These are phyloP conservation scores for Diaporthe eres DNA, from an alignment of 2,329 filamentous ascomycete genomes.

Conservation along the genomic window DNA sequence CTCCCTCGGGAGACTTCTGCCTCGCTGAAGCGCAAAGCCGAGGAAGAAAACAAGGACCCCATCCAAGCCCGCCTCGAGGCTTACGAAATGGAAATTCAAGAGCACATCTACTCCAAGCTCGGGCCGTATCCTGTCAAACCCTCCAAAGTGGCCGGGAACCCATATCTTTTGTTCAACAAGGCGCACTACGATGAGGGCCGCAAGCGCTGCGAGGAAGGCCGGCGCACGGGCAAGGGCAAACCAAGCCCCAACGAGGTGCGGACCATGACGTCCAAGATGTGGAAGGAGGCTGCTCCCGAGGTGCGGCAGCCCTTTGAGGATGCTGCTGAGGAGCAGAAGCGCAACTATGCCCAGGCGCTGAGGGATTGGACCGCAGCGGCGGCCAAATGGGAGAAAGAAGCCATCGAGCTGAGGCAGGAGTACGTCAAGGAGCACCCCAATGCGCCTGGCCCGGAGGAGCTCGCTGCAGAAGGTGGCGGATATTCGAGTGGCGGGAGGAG, in stretches of 20 bases:
- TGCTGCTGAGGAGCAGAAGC: slow-evolving; percentile 79
- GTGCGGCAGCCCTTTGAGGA: slow-evolving; percentile 84
- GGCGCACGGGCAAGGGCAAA: slow-evolving; percentile 74
- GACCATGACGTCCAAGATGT: slow-evolving; percentile 88
- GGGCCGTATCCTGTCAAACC: slow-evolving; percentile 84
- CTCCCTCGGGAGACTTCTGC: slow-evolving; percentile 69
- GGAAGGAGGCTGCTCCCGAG: slow-evolving; percentile 82
- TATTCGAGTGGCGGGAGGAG: slow-evolving; percentile 38
- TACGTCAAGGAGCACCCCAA: slow-evolving; percentile 69
- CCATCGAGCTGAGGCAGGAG: slow-evolving; percentile 64
- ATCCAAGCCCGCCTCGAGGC: slow-evolving; percentile 68
- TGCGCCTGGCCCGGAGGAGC: slow-evolving; percentile 52
- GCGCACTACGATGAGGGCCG: slow-evolving; percentile 77
- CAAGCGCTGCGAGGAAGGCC: slow-evolving; percentile 74
- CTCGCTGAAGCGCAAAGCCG: slow-evolving; percentile 69
- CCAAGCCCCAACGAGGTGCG: slow-evolving; percentile 85
- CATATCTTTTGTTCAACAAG: slow-evolving; percentile 92
- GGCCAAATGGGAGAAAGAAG: slow-evolving; percentile 80
- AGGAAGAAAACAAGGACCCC: slow-evolving; percentile 60
- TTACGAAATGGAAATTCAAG: slow-evolving; percentile 69
- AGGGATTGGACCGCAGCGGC: slow-evolving; percentile 73
- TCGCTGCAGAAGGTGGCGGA: slow-evolving; percentile 22
- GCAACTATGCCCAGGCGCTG: slow-evolving; percentile 70
- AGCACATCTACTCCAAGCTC: slow-evolving; percentile 68
- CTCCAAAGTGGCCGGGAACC: slow-evolving; percentile 81